Evolutionary conservation across 164 flowering plant genomes (phyloP), one percentile per base, ranked within the genome.

Genomic region (Amborella trichopoda): DNA sequence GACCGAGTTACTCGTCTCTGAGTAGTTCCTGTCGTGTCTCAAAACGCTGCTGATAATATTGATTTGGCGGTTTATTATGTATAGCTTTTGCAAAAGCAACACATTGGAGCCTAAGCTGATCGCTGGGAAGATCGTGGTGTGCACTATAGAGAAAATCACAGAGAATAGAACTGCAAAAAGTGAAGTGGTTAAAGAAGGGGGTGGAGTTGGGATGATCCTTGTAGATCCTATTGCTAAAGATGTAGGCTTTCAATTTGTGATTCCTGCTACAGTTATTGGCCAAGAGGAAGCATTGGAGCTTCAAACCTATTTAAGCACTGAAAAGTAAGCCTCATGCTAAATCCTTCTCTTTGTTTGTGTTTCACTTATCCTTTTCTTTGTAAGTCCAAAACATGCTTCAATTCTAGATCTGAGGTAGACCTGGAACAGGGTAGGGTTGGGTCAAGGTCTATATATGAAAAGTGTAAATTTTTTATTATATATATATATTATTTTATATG

Each of bases 111-210:
- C n/a, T 22, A 21, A 46, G 11, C 16, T 52, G 44, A 53, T 67
- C 17, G 9, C 27, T 10, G 60, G 65, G 6, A 67, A 63, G 40
- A 63, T 63, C 22, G 71, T 67, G 16, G 13, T 63, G 2, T 67
- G 71, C 48, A 11, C 40, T 3, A 39, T 40, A 12, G 46, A 42
- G 33, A 17, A 18, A 0, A 22, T 9, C 12, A 6, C 16, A 9
- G 59, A 40, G 11, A 2, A 19, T 8, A 28, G 59, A 28, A 18
- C 23, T 1, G 26, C 4, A 19, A 54, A 54, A 21, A 48, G 51
- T 23, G 18, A 18, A 6, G 33, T 26, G 10, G 58, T 54, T 19
- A 36, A 46, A 28, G 38, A 46, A 21, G 38, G 8, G 0, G 59
- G 59, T 9, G 52, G 53, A 2, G 53, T 47, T 21, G 59, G 59